Evolutionary conservation across 2,329 filamentous ascomycete species (phyloP), one percentile per base, ranked within the genome.

Genomic region (Fusarium haematococcum): DNA sequence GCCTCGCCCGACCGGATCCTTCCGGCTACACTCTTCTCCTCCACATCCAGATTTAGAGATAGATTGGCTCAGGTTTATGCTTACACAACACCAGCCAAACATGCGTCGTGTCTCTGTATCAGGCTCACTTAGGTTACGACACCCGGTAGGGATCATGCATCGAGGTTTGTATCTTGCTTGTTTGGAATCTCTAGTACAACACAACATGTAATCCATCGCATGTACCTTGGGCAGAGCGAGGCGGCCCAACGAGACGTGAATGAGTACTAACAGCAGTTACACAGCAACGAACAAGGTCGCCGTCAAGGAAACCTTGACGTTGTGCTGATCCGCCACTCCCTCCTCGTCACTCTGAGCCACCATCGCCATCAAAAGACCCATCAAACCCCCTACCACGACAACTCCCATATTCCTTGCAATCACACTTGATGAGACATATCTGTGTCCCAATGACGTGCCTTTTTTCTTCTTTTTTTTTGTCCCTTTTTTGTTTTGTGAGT

Each of bases 401-500:
- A 62, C 37, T 39, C 67, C 48, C 33, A 32, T 50, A 23, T 54
- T 5, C 63, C 62, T 30, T 41, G 32, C 27, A 23, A 30, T 41
- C 16, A 20, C 43, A 20, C 39, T 48, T 18, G 33, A 56, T 30
- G n/a, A 63, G 41, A 43, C 23, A 45, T 52, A 54, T 14, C 30
- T 35, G 52, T 65, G 35, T 39, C 33, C 37, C 41, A 54, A 54
- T 65, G 30, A 58, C 52, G 60, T 58, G 18, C 50, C 57, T 50
- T 63, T 63, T 57, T 50, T 63, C 60, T 57, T 48, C 14, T 37
- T 27, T 52, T 63, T 66, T 67, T 30, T 59, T 37, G 52, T 52
- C 27, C 48, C 52, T 63, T 54, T 56, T 14, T 25, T 43, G 48
- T 16, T 70, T 52, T 52, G 25, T 52, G 41, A 37, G 25, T 61